Percentiles rank a stretch among this genome's conserved stretches.
Conservation (phyloP, 2,329 filamentous ascomycete genomes). For the Coniochaeta pulveracea region DNA sequence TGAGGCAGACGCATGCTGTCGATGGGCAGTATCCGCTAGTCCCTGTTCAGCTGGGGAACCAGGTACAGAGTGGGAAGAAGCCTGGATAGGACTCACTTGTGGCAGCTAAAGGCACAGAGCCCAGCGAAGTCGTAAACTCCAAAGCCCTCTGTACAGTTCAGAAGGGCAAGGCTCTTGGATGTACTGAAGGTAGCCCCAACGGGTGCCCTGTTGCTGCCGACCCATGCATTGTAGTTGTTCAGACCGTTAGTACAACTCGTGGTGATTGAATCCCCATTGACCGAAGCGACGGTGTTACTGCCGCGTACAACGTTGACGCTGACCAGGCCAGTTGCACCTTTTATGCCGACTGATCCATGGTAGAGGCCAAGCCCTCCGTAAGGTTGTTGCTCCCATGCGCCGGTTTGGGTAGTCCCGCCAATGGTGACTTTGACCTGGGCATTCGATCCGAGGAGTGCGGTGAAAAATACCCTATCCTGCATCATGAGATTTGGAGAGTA, state of each 20-base stretch:
- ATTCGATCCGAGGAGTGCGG: conserved; percentile 21
- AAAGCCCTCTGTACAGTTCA: conserved; percentile 1
- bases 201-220: conserved; percentile 13
- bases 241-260: conserved; percentile 14
- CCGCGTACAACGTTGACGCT: conserved; percentile 16
- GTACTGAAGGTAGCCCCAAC: background rate
- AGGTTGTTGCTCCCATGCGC: conserved; percentile 15
- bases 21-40: conserved; percentile 1
- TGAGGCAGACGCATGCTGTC: conserved; percentile 1
- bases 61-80: no score
- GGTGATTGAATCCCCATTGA: conserved; percentile 15
- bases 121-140: conserved; percentile 1
- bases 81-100: no score
- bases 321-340: conserved; percentile 13
- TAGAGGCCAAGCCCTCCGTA: conserved; percentile 19
- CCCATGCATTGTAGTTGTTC: conserved; percentile 25
- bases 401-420: conserved; percentile 12
- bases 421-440: conserved; percentile 19
- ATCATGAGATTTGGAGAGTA: conserved; percentile 10
- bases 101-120: background rate
- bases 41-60: no score
- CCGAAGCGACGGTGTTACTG: conserved; percentile 10
- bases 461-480: conserved; percentile 17
- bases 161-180: background rate
- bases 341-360: conserved; percentile 17